phyloP scores from a whole-genome alignment of 2,329 filamentous ascomycete genomes.

The Lasiodiplodia theobromae region DNA sequence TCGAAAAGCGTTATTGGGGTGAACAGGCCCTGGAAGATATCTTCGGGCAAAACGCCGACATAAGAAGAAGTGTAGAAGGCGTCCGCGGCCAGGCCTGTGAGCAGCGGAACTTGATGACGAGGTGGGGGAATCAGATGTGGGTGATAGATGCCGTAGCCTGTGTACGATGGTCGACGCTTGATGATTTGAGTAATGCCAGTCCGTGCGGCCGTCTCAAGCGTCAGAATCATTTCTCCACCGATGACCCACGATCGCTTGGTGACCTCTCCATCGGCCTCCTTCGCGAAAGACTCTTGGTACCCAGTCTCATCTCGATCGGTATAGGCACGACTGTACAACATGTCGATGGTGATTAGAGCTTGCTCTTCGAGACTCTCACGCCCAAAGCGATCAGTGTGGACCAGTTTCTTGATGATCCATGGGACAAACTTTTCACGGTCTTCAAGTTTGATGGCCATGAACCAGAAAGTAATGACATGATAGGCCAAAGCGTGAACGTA shows the following conservation, averaged over 20 bases:
- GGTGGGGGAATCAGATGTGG: slow-evolving; percentile 48
- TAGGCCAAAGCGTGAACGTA: slow-evolving; percentile 95
- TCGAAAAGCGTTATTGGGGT: slow-evolving; percentile 55
- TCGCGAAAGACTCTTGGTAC: slow-evolving; percentile 70
- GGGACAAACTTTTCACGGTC: slow-evolving; percentile 84
- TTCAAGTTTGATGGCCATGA: slow-evolving; percentile 83
- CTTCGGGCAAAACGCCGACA: slow-evolving; percentile 73
- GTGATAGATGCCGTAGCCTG: slow-evolving; percentile 48
- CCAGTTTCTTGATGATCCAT: slow-evolving; percentile 87
- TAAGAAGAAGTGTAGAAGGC: slow-evolving; percentile 57
- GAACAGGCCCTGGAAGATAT: slow-evolving; percentile 74
- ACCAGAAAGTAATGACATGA: slow-evolving; percentile 97
- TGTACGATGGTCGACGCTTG: slow-evolving; percentile 68
- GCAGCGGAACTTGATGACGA: slow-evolving; percentile 51
- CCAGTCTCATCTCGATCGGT: slow-evolving; percentile 82
- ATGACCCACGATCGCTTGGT: slow-evolving; percentile 74
- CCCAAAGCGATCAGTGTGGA: slow-evolving; percentile 77
- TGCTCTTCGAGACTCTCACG: slow-evolving; percentile 85
- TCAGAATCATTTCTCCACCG: slow-evolving; percentile 61
- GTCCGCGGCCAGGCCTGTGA: slow-evolving; percentile 48
- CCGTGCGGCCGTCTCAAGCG: slow-evolving; percentile 72
- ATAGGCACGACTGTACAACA: slow-evolving; percentile 89
- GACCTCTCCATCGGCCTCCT: slow-evolving; percentile 70
- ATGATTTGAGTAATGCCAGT: slow-evolving; percentile 75
- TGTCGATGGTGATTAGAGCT: slow-evolving; percentile 90